phyloP scores from a whole-genome alignment of 257 asterid species.

The Eucommia ulmoides region DNA sequence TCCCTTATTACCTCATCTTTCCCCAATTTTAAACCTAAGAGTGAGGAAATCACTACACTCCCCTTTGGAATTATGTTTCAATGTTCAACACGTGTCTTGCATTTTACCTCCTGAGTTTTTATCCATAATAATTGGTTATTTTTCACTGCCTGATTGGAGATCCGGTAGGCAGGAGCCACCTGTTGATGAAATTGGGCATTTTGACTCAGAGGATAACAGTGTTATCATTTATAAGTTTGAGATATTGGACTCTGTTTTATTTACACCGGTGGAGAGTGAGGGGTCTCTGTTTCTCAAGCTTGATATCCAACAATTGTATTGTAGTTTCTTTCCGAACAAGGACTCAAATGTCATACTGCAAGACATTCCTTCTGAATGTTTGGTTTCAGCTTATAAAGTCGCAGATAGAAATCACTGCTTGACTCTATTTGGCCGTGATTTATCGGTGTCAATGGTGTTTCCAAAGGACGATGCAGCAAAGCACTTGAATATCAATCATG shows the following conservation, averaged over 20 bases:
- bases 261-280: slow-evolving; percentile 40
- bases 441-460: slow-evolving; percentile 49
- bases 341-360: slow-evolving; percentile 32
- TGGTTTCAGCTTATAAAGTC: slow-evolving; percentile 46
- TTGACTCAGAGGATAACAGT: slow-evolving; percentile 26
- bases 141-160: slow-evolving; percentile 60
- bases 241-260: slow-evolving; percentile 50
- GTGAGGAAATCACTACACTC: slow-evolving; percentile 41
- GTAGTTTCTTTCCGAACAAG: slow-evolving; percentile 24
- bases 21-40: slow-evolving; percentile 56
- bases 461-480: slow-evolving; percentile 24
- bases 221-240: slow-evolving; percentile 33
- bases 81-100: slow-evolving; percentile 68
- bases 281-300: slow-evolving; percentile 46
- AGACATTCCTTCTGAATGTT: slow-evolving; percentile 61
- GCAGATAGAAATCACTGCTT: slow-evolving; percentile 50
- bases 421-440: slow-evolving; percentile 61
- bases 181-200: slow-evolving; percentile 13
- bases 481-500: slow-evolving; percentile 19
- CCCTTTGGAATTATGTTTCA: slow-evolving; percentile 32
- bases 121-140: slow-evolving; percentile 68
- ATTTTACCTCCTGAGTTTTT: slow-evolving; percentile 67
- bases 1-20: slow-evolving; percentile 37
- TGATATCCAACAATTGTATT: slow-evolving; percentile 37
- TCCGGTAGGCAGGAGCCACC: slow-evolving; percentile 27